Conservation (phyloP, 108 stramenopile genomes). For the Fragilaria crotonensis region DNA sequence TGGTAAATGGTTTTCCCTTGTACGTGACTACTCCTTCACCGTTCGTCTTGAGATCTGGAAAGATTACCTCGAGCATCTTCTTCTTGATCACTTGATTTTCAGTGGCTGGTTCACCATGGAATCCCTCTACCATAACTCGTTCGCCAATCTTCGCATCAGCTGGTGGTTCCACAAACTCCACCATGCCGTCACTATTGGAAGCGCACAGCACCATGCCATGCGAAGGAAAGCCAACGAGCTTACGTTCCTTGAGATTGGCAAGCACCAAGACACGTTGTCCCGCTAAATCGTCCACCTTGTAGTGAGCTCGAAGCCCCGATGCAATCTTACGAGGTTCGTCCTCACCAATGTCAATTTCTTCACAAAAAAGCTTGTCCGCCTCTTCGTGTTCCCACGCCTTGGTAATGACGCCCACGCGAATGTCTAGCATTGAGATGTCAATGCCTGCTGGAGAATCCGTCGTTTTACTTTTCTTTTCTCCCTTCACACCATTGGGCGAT, state of each 20-base stretch:
- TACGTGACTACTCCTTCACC: conserved; percentile 44
- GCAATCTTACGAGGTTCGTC: conserved; percentile 75
- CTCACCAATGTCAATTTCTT: conserved; percentile 92
- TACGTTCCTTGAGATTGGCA: conserved; percentile 84
- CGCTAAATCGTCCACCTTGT: conserved; percentile 59
- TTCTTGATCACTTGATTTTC: conserved; percentile 85
- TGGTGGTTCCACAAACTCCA: conserved; percentile 79
- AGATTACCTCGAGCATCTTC: conserved; percentile 83
- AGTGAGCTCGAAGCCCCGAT: conserved; percentile 77
- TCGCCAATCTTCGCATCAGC: conserved; percentile 71
- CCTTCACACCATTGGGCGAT: conserved; percentile 1
- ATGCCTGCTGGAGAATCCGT: conserved; percentile 12
- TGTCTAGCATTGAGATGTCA: conserved; percentile 67
- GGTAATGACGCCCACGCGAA: conserved; percentile 70
- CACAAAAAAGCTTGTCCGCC: conserved; percentile 89
- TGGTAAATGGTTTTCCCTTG: conserved; percentile 40
- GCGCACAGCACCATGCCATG: conserved; percentile 96
- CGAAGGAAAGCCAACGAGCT: conserved; percentile 71
- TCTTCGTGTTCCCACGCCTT: conserved; percentile 88
- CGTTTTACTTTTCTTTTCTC: conserved; percentile 15
- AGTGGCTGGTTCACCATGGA: conserved; percentile 39
- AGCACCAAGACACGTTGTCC: conserved; percentile 80
- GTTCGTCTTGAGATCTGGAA: conserved; percentile 50
- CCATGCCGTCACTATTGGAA: conserved; percentile 48
- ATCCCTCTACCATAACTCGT: conserved; percentile 63